A percentile compares a stretch with the other conserved stretches of the same genome.
These are phyloP conservation scores for Allium sativum DNA, from an alignment of 106 monocot species.

Conservation along the genomic window DNA sequence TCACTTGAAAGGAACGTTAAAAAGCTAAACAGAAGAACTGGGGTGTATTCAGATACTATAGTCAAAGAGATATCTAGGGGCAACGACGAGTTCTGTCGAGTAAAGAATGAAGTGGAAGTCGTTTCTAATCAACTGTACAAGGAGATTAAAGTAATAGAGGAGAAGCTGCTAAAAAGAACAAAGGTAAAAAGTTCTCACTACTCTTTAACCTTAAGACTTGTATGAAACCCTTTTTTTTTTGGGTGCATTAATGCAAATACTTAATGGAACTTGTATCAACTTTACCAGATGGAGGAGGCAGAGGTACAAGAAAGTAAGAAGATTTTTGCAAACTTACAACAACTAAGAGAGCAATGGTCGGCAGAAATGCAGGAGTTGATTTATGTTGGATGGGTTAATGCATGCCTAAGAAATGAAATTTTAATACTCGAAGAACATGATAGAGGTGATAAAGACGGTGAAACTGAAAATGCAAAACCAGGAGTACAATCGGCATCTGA, in stretches of 20 bases:
- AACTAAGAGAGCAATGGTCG: conserved; percentile 20
- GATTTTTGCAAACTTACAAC: conserved; percentile 15
- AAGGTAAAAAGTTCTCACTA: not conserved
- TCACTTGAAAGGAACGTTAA: conserved; percentile 18
- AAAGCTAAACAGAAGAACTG: conserved; percentile 20
- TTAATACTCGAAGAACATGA: conserved; percentile 11
- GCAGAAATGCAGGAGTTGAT: conserved; percentile 45
- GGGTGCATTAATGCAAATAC: not conserved
- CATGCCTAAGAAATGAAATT: conserved; percentile 30
- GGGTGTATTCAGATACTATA: not conserved
- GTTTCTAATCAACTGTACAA: conserved; percentile 7
- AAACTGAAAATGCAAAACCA: not conserved
- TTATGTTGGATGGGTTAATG: conserved; percentile 36
- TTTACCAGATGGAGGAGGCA: conserved; percentile 2
- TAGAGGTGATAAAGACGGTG: not conserved
- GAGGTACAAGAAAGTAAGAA: conserved; percentile 7
- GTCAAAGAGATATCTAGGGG: not conserved
- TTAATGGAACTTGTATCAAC: too few species aligned
- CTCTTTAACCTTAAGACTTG: not conserved
- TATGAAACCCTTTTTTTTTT: not conserved
- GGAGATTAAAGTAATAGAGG: conserved; percentile 8
- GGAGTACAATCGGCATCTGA: conserved; percentile 1
- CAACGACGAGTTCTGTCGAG: conserved; percentile 11
- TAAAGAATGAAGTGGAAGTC: conserved; percentile 15
- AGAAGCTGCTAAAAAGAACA: conserved; percentile 1